phyloP scores from a whole-genome alignment of 306 rosid genomes.

The Purshia tridentata region DNA sequence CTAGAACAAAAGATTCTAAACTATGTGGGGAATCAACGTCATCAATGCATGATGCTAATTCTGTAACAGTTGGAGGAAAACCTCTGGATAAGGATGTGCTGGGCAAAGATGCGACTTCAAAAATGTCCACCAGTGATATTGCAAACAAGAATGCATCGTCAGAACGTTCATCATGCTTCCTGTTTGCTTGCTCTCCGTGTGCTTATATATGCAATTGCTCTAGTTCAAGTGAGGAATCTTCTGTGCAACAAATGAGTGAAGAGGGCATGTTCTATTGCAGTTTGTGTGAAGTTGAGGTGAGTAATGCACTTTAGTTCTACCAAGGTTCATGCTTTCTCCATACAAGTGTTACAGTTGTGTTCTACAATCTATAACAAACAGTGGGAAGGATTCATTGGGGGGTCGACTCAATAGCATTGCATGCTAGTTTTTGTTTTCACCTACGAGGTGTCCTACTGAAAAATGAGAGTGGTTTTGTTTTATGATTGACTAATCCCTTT shows the following conservation, averaged over 20 bases:
- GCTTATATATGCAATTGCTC: slow-evolving; percentile 58
- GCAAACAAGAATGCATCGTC: slow-evolving; percentile 40
- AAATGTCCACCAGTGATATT: slow-evolving; percentile 35
- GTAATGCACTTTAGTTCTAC: slow-evolving; percentile 30
- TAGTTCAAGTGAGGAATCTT: slow-evolving; percentile 60
- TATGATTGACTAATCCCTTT: neutral
- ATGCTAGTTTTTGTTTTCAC: slow-evolving; percentile 9
- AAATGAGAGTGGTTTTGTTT: neutral
- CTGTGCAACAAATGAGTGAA: slow-evolving; percentile 66
- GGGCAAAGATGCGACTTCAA: slow-evolving; percentile 49
- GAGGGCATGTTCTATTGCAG: slow-evolving; percentile 98
- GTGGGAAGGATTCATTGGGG: slow-evolving; percentile 10
- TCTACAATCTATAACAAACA: slow-evolving; percentile 9
- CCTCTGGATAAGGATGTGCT: slow-evolving; percentile 50
- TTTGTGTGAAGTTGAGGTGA: slow-evolving; percentile 98
- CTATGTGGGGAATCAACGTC: slow-evolving; percentile 67
- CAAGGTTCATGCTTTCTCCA: neutral
- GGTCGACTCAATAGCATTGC: slow-evolving; percentile 6
- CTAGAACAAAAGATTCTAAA: slow-evolving; percentile 52
- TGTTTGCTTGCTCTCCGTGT: slow-evolving; percentile 69
- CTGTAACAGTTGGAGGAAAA: slow-evolving; percentile 54
- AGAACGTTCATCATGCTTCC: slow-evolving; percentile 44
- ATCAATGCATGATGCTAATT: slow-evolving; percentile 56
- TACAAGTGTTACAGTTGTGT: neutral
- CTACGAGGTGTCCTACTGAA: neutral